Conservation (phyloP, 768 basidiomycete genomes). For the Cyclocybe cylindracea region DNA sequence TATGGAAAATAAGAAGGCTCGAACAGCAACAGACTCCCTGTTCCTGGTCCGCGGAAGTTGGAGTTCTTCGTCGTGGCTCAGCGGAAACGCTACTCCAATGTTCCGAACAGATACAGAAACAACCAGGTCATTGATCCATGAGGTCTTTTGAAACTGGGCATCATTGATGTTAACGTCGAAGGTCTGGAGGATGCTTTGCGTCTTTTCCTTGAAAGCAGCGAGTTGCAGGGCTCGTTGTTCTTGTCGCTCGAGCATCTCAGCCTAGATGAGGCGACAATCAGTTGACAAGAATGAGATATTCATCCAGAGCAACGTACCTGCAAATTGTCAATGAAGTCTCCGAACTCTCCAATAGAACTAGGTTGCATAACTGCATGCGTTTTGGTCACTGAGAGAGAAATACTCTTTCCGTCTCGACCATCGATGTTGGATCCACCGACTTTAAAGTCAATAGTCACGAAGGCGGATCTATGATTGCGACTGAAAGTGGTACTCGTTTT, state of each 20-base stretch:
- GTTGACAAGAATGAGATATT: not conserved
- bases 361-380: slow-evolving; percentile 95
- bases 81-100: slow-evolving; percentile 90
- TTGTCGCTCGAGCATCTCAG: slow-evolving; percentile 72
- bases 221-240: slow-evolving; percentile 79
- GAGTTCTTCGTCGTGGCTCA: slow-evolving; percentile 62
- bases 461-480: slow-evolving; percentile 72
- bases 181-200: slow-evolving; percentile 67
- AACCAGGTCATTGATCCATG: slow-evolving; percentile 59
- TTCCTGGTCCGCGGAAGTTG: slow-evolving; percentile 44
- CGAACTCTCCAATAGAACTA: slow-evolving; percentile 87
- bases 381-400: slow-evolving; percentile 65
- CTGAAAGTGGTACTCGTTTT: slow-evolving; percentile 45
- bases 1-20: slow-evolving; percentile 87
- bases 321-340: slow-evolving; percentile 84
- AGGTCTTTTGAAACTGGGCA: slow-evolving; percentile 31
- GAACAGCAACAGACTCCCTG: slow-evolving; percentile 47
- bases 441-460: slow-evolving; percentile 78
- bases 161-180: slow-evolving; percentile 67
- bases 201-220: slow-evolving; percentile 82
- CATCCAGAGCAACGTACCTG: slow-evolving; percentile 48
- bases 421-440: slow-evolving; percentile 35
- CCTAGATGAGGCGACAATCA: slow-evolving; percentile 36
- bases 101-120: slow-evolving; percentile 59
- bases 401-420: slow-evolving; percentile 26